Evolutionary conservation across 345 rosid genomes (phyloP).

Genomic region (Gossypium turneri): DNA sequence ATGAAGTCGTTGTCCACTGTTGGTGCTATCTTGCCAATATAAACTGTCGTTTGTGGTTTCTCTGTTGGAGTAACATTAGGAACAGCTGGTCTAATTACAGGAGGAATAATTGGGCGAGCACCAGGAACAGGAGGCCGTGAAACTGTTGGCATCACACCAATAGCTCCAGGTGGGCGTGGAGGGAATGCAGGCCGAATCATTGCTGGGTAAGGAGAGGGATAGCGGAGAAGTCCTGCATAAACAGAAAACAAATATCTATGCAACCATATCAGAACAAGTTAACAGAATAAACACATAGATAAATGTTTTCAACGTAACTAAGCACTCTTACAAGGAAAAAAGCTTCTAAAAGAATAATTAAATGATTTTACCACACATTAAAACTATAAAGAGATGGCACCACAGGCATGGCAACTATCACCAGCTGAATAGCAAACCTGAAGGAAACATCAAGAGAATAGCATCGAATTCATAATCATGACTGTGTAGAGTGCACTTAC

Average conservation of each 20-base stretch:
- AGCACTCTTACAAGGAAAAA: conserved; percentile 20
- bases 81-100: conserved; percentile 64
- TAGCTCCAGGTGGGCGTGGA: conserved; percentile 78
- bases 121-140: conserved; percentile 74
- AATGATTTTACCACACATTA: conserved; percentile 82
- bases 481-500: conserved; percentile 51
- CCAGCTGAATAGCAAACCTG: conserved; percentile 93
- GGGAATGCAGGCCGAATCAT: conserved; percentile 77
- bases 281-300: conserved; percentile 24
- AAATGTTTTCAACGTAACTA: conserved; percentile 18
- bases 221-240: conserved; percentile 74
- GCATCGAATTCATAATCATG: conserved; percentile 51
- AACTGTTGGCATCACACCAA: conserved; percentile 48
- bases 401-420: conserved; percentile 85
- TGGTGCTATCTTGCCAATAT: conserved; percentile 91
- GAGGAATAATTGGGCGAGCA: conserved; percentile 68
- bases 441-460: conserved; percentile 65
- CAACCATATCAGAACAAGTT: conserved; percentile 56
- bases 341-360: conserved; percentile 31
- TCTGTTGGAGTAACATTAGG: conserved; percentile 67
- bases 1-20: conserved; percentile 86
- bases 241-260: conserved; percentile 52
- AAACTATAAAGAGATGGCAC: conserved; percentile 85
- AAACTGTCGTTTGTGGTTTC: conserved; percentile 93
- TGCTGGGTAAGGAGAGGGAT: conserved; percentile 66